Conservation (phyloP, 441 rosid species). For the Aleurites moluccanus region DNA sequence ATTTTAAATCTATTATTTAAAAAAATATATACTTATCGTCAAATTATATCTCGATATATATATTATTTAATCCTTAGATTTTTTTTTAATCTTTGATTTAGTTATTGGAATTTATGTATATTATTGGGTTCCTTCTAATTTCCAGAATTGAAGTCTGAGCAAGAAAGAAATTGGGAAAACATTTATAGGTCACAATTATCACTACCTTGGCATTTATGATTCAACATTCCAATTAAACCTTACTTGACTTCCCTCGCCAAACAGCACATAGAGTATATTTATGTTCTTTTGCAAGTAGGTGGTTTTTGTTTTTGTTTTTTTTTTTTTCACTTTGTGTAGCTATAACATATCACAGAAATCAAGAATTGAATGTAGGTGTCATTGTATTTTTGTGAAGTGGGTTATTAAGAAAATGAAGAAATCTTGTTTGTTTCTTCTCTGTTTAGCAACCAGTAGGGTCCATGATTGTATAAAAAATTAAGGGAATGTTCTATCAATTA, state of each 20-base stretch:
- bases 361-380: constrained; percentile 15
- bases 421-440: constrained; percentile 10
- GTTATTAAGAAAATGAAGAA: background rate
- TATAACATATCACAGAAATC: constrained; percentile 17
- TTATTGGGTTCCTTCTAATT: constrained; percentile 22
- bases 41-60: too few relatives aligned
- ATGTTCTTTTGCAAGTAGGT: constrained; percentile 11
- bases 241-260: constrained; percentile 26
- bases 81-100: background rate
- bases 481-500: constrained; percentile 1
- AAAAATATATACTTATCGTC: too few relatives aligned
- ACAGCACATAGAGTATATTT: constrained; percentile 25
- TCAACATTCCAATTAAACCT: background rate
- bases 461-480: background rate
- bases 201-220: constrained; percentile 24
- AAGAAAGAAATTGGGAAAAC: constrained; percentile 11
- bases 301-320: constrained; percentile 24
- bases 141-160: constrained; percentile 12
- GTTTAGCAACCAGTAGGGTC: constrained; percentile 6
- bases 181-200: constrained; percentile 20
- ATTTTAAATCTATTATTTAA: too few relatives aligned
- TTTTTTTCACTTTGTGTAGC: constrained; percentile 19
- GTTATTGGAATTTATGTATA: constrained; percentile 10
- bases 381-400: constrained; percentile 14
- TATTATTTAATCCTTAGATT: too few relatives aligned